These are phyloP conservation scores for Yamadazyma endophytica DNA, from an alignment of 805 yeast species.

Conservation along the genomic window DNA sequence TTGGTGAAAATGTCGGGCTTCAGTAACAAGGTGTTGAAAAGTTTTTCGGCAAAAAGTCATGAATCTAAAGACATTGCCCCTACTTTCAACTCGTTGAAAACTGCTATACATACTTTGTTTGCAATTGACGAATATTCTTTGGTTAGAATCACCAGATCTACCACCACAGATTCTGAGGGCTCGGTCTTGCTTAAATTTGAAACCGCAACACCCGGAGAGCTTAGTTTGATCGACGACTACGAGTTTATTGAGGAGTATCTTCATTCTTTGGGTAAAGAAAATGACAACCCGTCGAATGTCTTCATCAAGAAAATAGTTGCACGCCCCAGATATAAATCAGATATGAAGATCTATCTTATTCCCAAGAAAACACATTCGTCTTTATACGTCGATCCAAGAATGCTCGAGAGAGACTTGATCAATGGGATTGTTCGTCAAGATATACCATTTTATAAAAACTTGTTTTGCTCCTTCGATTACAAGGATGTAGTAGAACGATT, in stretches of 20 bases:
- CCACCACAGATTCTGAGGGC: constrained; percentile 49
- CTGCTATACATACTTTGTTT: constrained; percentile 43
- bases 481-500: constrained; percentile 6
- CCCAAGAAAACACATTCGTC: constrained; percentile 37
- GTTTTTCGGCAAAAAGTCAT: constrained; percentile 15
- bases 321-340: constrained; percentile 58
- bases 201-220: constrained; percentile 52
- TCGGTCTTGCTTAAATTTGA: constrained; percentile 51
- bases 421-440: constrained; percentile 44
- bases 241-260: constrained; percentile 35
- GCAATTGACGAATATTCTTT: constrained; percentile 39
- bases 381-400: constrained; percentile 45
- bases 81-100: constrained; percentile 41
- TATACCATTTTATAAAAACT: constrained; percentile 12
- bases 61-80: constrained; percentile 12
- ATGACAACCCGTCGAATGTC: constrained; percentile 43
- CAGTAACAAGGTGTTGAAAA: constrained; percentile 33
- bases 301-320: constrained; percentile 57
- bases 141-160: constrained; percentile 51
- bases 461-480: constrained; percentile 18
- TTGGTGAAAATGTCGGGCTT: constrained; percentile 33
- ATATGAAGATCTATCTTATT: constrained; percentile 57
- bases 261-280: constrained; percentile 34
- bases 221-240: constrained; percentile 47
- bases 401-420: constrained; percentile 48